These are phyloP conservation scores for Pestalotiopsis fici DNA, from an alignment of 2,329 filamentous ascomycete species.

Conservation along the genomic window DNA sequence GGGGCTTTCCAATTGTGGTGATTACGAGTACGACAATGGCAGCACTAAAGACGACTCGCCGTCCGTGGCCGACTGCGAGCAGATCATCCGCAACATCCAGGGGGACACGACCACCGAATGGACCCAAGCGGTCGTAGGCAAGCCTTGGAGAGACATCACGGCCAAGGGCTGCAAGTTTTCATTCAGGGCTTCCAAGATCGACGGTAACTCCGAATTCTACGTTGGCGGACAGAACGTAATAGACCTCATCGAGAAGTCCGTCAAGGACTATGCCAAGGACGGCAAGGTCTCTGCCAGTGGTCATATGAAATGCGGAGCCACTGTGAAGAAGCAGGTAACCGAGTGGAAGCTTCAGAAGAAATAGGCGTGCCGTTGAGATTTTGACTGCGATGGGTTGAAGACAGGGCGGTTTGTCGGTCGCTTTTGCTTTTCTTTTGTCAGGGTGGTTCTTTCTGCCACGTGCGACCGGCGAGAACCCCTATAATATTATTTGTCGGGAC, in stretches of 20 bases:
- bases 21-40: neutral
- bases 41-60: neutral
- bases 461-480: too few species aligned
- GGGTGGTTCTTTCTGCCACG: too few species aligned
- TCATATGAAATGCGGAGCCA: constrained; percentile 4
- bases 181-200: neutral
- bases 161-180: constrained; percentile 10
- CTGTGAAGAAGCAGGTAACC: neutral
- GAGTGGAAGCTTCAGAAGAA: neutral
- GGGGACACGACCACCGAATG: neutral
- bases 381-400: too few species aligned
- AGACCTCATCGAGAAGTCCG: constrained; percentile 1
- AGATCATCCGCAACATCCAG: neutral
- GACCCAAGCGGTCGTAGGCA: neutral
- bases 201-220: neutral
- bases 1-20: too few species aligned
- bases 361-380: too few species aligned
- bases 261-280: neutral
- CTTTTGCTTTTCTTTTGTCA: too few species aligned
- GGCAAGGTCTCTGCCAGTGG: constrained; percentile 8
- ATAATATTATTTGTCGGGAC: too few species aligned
- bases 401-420: too few species aligned
- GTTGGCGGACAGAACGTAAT: constrained; percentile 13
- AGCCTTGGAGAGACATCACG: neutral
- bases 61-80: neutral